These are phyloP conservation scores for Chernovozyma aurita DNA, from an alignment of 1,139 yeast genomes.

Conservation along the genomic window DNA sequence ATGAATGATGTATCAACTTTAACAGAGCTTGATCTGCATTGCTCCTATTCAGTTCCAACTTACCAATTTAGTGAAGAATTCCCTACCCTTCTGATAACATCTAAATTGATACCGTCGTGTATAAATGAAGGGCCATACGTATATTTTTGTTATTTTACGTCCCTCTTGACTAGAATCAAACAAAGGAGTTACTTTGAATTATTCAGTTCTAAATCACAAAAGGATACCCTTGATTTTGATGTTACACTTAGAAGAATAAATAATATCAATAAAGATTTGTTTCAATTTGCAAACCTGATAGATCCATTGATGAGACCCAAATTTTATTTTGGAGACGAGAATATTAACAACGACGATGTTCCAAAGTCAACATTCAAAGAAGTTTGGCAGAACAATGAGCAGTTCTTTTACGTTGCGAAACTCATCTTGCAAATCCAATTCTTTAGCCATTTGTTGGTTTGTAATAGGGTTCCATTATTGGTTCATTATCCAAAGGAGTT, in stretches of 20 bases:
- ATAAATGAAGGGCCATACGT: constrained; percentile 7
- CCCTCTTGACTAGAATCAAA: constrained; percentile 17
- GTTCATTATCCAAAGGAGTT: constrained; percentile 3
- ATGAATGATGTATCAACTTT: constrained; percentile 15
- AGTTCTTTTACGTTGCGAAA: constrained; percentile 2
- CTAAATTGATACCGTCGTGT: not conserved
- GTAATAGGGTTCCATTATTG: constrained; percentile 12
- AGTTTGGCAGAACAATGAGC: not conserved
- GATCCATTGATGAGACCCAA: constrained; percentile 18
- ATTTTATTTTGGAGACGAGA: constrained; percentile 5
- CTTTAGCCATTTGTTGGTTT: constrained; percentile 11
- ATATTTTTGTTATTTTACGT: constrained; percentile 14
- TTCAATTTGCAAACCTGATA: constrained; percentile 13
- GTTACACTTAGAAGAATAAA: constrained; percentile 4
- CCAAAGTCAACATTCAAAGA: not conserved
- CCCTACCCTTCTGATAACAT: not conserved
- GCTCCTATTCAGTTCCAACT: constrained; percentile 11
- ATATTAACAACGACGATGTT: not conserved
- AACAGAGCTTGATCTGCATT: constrained; percentile 12
- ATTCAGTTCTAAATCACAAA: constrained; percentile 12
- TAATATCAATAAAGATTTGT: constrained; percentile 15
- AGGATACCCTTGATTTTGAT: not conserved
- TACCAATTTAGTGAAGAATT: constrained; percentile 2
- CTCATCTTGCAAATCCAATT: constrained; percentile 9
- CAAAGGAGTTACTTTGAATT: constrained; percentile 16